These are phyloP conservation scores for Endothia cerciana DNA, from an alignment of 2,329 filamentous ascomycete genomes.

Conservation along the genomic window DNA sequence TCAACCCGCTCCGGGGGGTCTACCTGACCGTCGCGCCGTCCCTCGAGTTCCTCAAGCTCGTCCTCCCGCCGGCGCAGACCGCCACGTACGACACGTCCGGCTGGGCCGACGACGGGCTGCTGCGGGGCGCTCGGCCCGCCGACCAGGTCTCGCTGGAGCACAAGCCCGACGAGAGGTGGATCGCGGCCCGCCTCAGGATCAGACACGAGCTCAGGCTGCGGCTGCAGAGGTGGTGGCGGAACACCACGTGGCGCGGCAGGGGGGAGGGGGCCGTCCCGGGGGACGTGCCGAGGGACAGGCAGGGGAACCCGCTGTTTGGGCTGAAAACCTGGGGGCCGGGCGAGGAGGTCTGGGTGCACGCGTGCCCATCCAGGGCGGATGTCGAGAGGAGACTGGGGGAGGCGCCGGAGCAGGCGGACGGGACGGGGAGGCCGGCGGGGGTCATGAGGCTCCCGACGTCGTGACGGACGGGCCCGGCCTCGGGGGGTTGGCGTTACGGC, in stretches of 20 bases:
- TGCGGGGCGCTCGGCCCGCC: constrained; percentile 48
- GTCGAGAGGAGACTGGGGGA: constrained; percentile 31
- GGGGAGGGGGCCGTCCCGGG: constrained; percentile 42
- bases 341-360: constrained; percentile 40
- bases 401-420: background rate
- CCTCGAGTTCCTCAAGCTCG: constrained; percentile 63
- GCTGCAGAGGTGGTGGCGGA: constrained; percentile 45
- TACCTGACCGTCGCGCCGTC: constrained; percentile 66
- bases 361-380: constrained; percentile 35
- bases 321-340: constrained; percentile 38
- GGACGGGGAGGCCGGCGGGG: background rate
- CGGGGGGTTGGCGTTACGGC: background rate
- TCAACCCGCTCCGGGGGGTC: constrained; percentile 65
- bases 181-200: constrained; percentile 60
- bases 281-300: constrained; percentile 41
- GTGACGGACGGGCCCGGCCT: background rate
- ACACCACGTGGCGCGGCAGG: constrained; percentile 30
- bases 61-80: constrained; percentile 52
- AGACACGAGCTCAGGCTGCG: constrained; percentile 60
- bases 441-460: background rate
- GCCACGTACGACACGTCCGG: constrained; percentile 46
- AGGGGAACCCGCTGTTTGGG: constrained; percentile 42
- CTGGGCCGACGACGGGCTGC: constrained; percentile 58
- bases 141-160: constrained; percentile 54
- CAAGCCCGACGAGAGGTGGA: constrained; percentile 61